Percentiles rank a stretch among this genome's conserved stretches.
Evolutionary conservation across 805 yeast species (phyloP).

Genomic region (Pichia rugopelliculosa): DNA sequence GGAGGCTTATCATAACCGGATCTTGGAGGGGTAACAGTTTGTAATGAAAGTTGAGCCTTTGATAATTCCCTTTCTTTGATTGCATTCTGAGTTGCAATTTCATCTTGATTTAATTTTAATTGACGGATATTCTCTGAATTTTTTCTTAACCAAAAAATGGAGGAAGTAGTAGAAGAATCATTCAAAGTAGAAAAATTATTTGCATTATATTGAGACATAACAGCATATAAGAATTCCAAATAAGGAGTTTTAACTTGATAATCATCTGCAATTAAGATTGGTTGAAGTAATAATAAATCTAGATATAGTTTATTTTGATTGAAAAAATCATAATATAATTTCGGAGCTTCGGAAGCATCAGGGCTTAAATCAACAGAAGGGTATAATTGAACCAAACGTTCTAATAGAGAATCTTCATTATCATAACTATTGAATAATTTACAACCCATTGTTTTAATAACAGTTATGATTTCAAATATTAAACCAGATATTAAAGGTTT

Average conservation of each 20-base stretch:
- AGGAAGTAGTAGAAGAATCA: constrained; percentile 22
- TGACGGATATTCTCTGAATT: constrained; percentile 24
- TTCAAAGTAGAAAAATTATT: constrained; percentile 36
- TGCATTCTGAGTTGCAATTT: constrained; percentile 21
- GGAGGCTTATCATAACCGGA: constrained; percentile 5
- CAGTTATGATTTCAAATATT: constrained; percentile 63
- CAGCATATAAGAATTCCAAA: constrained; percentile 78
- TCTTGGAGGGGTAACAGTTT: constrained; percentile 3
- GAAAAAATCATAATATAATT: constrained; percentile 59
- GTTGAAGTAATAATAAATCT: constrained; percentile 75
- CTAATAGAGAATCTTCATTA: constrained; percentile 52
- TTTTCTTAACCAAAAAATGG: constrained; percentile 26
- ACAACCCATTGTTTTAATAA: constrained; percentile 72
- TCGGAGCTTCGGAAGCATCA: constrained; percentile 42
- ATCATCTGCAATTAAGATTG: constrained; percentile 87
- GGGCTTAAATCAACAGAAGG: constrained; percentile 27
- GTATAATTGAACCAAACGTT: constrained; percentile 42
- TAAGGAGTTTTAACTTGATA: constrained; percentile 82
- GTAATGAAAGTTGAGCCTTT: constrained; percentile 5
- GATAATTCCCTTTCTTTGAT: constrained; percentile 24
- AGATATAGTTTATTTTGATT: constrained; percentile 51
- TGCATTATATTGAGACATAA: constrained; percentile 55
- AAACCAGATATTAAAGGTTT: constrained; percentile 81
- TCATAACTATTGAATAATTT: constrained; percentile 64
- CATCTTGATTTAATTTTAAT: constrained; percentile 23